Evolutionary conservation across 2,329 filamentous ascomycete species (phyloP), one percentile per base, ranked within the genome.

Genomic region (Trichoderma oligosporum): DNA sequence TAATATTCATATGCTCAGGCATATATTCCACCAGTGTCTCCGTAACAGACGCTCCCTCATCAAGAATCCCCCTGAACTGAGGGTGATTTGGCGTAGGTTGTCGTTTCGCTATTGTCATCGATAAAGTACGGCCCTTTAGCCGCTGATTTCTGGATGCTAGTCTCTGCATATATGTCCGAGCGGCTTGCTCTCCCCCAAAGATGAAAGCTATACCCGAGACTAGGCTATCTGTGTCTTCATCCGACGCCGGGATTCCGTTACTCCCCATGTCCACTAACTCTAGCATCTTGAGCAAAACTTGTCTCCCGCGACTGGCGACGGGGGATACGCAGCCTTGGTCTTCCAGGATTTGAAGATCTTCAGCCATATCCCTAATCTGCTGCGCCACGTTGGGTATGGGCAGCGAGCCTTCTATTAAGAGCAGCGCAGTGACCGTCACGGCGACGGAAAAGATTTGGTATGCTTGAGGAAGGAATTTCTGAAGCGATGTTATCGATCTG

Each of bases 371-470:
- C 18, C 24, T 53, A n/a, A 59, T 59, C 27, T 53, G 57, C 16
- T 53, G 57, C 24, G 46, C 41, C 0, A 45, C 59, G 39, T 61
- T 45, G 5, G 52, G n/a, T 42, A 61, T 60, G 5, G 60, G 60
- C 33, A 60, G 22, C 29, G 60, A 61, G 11, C 57, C 60, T 11
- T 61, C 60, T 5, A 61, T 53, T 5, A 61, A 12, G 27, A 61
- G 54, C 3, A 61, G 53, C 25, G 60, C 57, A 4, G 54, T 46
- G 22, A 61, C 54, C 1, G 57, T 60, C 16, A 61, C 60, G 2
- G 60, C 57, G 9, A 61, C 42, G 1, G 60, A 61, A 31, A 61
- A 61, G 29, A 61, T 41, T 18, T 60, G 57, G 39, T 61, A 61
- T 5, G 44, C 60, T 25, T 57, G 57, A 29, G 60, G 46, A 4